Percentiles rank a stretch among this genome's conserved stretches.
These are phyloP conservation scores for Leccinum subtestaceum DNA, from an alignment of 768 basidiomycete species.

Conservation along the genomic window DNA sequence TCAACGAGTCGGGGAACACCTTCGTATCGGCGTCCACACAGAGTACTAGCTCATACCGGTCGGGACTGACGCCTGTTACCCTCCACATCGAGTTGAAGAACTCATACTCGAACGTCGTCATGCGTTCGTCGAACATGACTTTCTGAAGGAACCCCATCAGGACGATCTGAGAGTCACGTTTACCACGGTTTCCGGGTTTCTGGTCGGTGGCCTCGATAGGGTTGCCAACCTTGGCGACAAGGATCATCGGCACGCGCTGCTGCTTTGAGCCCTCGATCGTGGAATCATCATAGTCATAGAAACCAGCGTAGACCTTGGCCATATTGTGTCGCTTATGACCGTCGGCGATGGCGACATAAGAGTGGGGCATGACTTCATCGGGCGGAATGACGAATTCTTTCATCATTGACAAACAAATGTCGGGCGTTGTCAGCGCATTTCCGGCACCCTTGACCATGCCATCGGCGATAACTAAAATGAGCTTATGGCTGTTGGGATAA, in stretches of 20 bases:
- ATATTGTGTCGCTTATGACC: constrained; percentile 99
- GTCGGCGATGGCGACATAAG: constrained; percentile 97
- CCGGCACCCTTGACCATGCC: constrained; percentile 98
- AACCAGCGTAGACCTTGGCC: constrained; percentile 98
- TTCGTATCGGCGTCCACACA: constrained; percentile 99
- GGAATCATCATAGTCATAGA: constrained; percentile 90
- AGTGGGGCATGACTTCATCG: constrained; percentile 87
- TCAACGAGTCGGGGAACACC: constrained; percentile 97
- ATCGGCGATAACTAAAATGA: constrained; percentile 94
- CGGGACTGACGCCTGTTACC: constrained; percentile 91
- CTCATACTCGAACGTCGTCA: constrained; percentile 99
- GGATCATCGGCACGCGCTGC: constrained; percentile 92
- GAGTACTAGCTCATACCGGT: constrained; percentile 91
- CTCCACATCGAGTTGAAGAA: constrained; percentile 99
- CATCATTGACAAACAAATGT: constrained; percentile 96
- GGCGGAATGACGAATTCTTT: constrained; percentile 82
- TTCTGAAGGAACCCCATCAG: constrained; percentile 98
- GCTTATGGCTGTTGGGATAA: constrained; percentile 96
- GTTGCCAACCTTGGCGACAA: constrained; percentile 96
- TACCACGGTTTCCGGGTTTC: constrained; percentile 98
- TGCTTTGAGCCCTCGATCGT: constrained; percentile 91
- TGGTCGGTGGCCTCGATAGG: constrained; percentile 82
- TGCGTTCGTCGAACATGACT: constrained; percentile 99
- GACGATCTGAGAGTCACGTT: constrained; percentile 97
- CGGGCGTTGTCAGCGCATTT: constrained; percentile 85